A percentile compares a stretch with the other conserved stretches of the same genome.
phyloP scores from a whole-genome alignment of 441 rosid species.

The Gossypium davidsonii region DNA sequence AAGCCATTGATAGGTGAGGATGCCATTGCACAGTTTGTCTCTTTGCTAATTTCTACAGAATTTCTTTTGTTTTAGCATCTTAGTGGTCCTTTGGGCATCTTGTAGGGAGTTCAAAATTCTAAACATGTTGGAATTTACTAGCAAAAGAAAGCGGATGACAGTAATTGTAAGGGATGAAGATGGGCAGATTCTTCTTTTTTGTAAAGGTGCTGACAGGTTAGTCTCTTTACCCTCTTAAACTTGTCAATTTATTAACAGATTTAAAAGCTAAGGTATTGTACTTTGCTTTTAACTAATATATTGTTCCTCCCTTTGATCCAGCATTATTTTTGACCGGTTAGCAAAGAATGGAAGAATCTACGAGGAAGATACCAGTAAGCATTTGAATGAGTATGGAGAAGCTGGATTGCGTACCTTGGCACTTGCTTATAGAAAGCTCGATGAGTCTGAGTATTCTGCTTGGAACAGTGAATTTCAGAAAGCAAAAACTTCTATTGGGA shows the following conservation, averaged over 20 bases:
- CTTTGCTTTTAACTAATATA: slow-evolving; percentile 16
- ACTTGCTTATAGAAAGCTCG: slow-evolving; percentile 75
- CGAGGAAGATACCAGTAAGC: slow-evolving; percentile 65
- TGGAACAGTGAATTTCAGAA: slow-evolving; percentile 82
- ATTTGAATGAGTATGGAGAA: slow-evolving; percentile 92
- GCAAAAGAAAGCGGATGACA: slow-evolving; percentile 95
- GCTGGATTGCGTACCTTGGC: slow-evolving; percentile 88
- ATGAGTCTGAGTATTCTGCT: slow-evolving; percentile 62
- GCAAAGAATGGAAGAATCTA: slow-evolving; percentile 71
- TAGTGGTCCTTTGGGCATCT: slow-evolving; percentile 16
- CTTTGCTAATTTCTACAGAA: slow-evolving; percentile 14
- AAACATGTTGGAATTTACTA: slow-evolving; percentile 85
- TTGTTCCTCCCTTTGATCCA: slow-evolving; percentile 31
- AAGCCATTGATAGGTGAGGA: slow-evolving; percentile 62
- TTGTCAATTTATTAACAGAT: not conserved
- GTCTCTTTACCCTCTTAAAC: slow-evolving; percentile 10
- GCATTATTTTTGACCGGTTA: slow-evolving; percentile 88
- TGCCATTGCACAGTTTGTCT: not conserved
- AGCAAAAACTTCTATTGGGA: slow-evolving; percentile 75
- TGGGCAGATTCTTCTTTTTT: slow-evolving; percentile 71
- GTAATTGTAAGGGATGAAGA: slow-evolving; percentile 73
- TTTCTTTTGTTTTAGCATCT: slow-evolving; percentile 14
- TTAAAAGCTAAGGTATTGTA: not conserved
- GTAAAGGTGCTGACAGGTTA: slow-evolving; percentile 99
- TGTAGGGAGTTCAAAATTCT: slow-evolving; percentile 90